A percentile compares a stretch with the other conserved stretches of the same genome.
Evolutionary conservation across 805 yeast species (phyloP).

Genomic region (Brettanomyces custersianus): DNA sequence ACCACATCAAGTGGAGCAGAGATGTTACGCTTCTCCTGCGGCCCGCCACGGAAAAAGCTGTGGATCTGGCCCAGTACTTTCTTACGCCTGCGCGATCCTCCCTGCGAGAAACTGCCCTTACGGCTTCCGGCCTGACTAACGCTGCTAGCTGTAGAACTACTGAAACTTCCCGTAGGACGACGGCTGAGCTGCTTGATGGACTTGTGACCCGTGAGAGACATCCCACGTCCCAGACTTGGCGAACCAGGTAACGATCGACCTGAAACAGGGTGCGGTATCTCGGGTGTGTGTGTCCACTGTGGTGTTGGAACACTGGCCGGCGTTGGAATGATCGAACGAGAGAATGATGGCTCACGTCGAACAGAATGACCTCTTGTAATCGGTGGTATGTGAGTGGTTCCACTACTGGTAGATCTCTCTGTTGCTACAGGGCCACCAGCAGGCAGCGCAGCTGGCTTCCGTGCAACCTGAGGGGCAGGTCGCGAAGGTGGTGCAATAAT

Average conservation of each 20-base stretch:
- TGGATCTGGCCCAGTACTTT: slow-evolving; percentile 53
- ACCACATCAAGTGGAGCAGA: slow-evolving; percentile 89
- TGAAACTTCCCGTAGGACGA: not conserved
- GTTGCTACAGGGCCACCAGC: too few relatives aligned
- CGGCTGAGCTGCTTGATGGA: not conserved
- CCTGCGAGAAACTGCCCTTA: not conserved
- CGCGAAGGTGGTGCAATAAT: slow-evolving; percentile 3
- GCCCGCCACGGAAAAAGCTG: not conserved
- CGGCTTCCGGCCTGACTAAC: too few relatives aligned
- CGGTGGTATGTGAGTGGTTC: too few relatives aligned
- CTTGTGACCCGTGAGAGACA: not conserved
- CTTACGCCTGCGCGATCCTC: slow-evolving; percentile 34
- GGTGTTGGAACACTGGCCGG: not conserved
- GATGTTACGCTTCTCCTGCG: slow-evolving; percentile 37
- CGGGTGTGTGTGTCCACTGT: not conserved
- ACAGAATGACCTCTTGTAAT: not conserved
- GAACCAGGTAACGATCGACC: not conserved
- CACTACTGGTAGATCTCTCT: too few relatives aligned
- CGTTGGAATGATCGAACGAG: not conserved
- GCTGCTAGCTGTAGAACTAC: not conserved
- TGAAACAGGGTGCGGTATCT: not conserved
- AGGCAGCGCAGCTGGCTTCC: too few relatives aligned
- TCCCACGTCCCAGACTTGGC: not conserved
- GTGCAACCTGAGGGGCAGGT: slow-evolving; percentile 2
- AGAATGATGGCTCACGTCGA: not conserved